These are phyloP conservation scores for Cardamine resedifolia DNA, from an alignment of 345 rosid species.

Conservation along the genomic window DNA sequence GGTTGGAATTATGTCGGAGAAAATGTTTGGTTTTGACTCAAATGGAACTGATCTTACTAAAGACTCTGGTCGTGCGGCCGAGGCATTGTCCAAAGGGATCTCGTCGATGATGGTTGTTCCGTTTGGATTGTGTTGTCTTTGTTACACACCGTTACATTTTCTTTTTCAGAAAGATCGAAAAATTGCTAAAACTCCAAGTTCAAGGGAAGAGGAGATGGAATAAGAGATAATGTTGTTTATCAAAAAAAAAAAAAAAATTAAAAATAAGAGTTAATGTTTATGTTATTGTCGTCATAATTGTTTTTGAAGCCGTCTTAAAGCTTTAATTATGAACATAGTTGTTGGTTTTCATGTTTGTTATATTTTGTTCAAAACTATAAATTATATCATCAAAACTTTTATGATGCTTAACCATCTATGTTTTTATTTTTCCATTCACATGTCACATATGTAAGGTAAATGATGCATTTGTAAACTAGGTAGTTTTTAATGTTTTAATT, in stretches of 20 bases:
- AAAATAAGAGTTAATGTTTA: too few relatives aligned
- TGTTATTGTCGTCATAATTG: background rate
- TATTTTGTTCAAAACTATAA: background rate
- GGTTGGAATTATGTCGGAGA: slow-evolving; percentile 84
- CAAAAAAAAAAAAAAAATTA: too few relatives aligned
- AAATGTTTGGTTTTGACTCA: slow-evolving; percentile 63
- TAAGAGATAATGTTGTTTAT: too few relatives aligned
- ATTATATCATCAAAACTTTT: background rate
- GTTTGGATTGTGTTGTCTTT: slow-evolving; percentile 73
- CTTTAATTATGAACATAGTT: background rate
- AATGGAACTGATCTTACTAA: slow-evolving; percentile 47
- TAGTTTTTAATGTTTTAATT: too few relatives aligned
- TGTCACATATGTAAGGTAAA: too few relatives aligned
- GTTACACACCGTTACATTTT: slow-evolving; percentile 70
- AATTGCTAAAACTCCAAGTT: slow-evolving; percentile 39
- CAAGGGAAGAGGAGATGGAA: slow-evolving; percentile 54
- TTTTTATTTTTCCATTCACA: background rate
- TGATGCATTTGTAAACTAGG: too few relatives aligned
- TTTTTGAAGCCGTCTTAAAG: too few relatives aligned
- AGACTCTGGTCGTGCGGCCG: slow-evolving; percentile 58
- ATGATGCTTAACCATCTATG: background rate
- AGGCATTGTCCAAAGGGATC: slow-evolving; percentile 76
- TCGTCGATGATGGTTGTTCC: slow-evolving; percentile 81
- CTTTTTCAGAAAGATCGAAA: slow-evolving; percentile 59
- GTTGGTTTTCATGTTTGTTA: background rate